Evolutionary conservation across 176 grass and related monocot genomes (phyloP).

Genomic region (Oryza meridionalis): DNA sequence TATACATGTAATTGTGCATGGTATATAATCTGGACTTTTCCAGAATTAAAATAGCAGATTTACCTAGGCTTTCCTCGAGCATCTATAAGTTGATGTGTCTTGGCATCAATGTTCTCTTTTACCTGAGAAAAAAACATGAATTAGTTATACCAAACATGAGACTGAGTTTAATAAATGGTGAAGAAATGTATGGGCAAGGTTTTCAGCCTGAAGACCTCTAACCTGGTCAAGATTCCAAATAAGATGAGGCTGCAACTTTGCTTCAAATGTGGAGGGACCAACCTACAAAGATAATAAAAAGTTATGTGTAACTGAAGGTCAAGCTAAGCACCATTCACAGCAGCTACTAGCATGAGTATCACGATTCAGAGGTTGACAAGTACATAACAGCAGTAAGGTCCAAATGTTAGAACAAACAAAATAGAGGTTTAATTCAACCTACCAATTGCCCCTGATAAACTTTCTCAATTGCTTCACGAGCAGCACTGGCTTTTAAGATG

Average conservation of each 20-base stretch:
- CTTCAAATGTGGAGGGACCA: conserved; percentile 70
- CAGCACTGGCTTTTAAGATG: conserved; percentile 86
- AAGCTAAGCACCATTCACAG: background rate
- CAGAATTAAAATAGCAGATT: conserved; percentile 27
- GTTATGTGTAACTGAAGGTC: background rate
- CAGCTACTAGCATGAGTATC: background rate
- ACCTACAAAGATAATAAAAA: conserved; percentile 50
- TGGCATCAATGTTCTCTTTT: conserved; percentile 72
- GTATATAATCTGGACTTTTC: background rate
- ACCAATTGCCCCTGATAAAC: conserved; percentile 79
- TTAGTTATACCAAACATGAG: conserved; percentile 36
- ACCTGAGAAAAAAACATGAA: conserved; percentile 55
- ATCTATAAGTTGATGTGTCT: conserved; percentile 92
- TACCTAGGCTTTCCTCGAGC: conserved; percentile 88
- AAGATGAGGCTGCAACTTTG: conserved; percentile 93
- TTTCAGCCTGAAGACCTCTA: background rate
- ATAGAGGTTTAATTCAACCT: conserved; percentile 34
- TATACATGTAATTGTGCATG: background rate
- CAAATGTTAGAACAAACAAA: conserved; percentile 27
- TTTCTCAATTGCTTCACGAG: conserved; percentile 92
- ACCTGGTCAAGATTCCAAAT: conserved; percentile 90
- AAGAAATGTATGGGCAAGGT: background rate
- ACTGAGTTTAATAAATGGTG: background rate
- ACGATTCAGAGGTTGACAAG: background rate
- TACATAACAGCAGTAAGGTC: background rate